phyloP scores from a whole-genome alignment of 257 asterid genomes.

The Solanum corneliomulleri region DNA sequence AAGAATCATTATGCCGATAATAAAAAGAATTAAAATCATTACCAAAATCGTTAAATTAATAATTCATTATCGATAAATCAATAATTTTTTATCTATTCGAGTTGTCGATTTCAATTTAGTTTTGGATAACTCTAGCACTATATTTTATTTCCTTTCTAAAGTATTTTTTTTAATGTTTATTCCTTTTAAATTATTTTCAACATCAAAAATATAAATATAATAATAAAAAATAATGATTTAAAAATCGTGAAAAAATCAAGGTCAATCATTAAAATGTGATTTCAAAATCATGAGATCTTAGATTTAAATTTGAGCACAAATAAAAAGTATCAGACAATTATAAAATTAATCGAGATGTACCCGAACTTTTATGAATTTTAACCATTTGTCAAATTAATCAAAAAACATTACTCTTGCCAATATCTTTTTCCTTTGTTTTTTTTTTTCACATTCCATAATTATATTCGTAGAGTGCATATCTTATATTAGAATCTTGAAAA shows the following conservation, averaged over 20 bases:
- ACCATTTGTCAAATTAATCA: not conserved
- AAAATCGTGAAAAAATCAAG: not conserved
- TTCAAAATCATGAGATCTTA: fast-evolving
- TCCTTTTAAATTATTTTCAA: not conserved
- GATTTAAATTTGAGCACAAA: fast-evolving
- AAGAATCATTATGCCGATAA: too few relatives aligned
- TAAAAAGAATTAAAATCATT: too few relatives aligned
- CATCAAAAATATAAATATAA: too few relatives aligned
- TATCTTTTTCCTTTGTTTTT: too few relatives aligned
- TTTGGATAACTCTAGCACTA: too few relatives aligned
- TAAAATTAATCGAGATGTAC: too few relatives aligned
- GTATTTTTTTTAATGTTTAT: not conserved
- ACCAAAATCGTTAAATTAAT: too few relatives aligned
- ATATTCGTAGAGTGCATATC: not conserved
- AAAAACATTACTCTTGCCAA: not conserved
- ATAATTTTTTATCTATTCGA: too few relatives aligned
- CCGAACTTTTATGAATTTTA: fast-evolving
- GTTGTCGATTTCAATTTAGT: too few relatives aligned
- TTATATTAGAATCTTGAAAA: not conserved
- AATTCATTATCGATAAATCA: too few relatives aligned
- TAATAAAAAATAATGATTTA: too few relatives aligned
- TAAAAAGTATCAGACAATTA: fast-evolving
- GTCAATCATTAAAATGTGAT: not conserved
- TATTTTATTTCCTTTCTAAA: not conserved
- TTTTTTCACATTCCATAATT: not conserved